A percentile compares a stretch with the other conserved stretches of the same genome.
Conservation (phyloP, 2,329 filamentous ascomycete species). For the Seiridium cupressi region DNA sequence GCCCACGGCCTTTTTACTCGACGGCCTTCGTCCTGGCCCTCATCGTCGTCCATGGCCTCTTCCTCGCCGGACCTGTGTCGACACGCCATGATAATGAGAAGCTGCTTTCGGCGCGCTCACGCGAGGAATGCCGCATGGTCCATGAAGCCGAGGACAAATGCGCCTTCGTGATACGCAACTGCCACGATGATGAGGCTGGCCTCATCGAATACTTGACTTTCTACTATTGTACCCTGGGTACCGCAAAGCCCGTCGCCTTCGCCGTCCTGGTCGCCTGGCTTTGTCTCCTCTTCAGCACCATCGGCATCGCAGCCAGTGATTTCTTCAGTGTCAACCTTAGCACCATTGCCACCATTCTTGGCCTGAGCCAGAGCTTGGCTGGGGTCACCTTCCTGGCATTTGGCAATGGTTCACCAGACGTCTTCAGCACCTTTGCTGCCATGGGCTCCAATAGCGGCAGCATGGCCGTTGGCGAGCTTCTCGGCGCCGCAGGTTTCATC, state of each 20-base stretch:
- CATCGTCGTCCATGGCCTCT: conserved; percentile 43
- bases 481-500: conserved; percentile 94
- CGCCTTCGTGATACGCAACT: conserved; percentile 79
- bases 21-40: conserved; percentile 45
- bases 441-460: conserved; percentile 98
- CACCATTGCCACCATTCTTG: conserved; percentile 84
- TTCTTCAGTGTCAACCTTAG: conserved; percentile 97
- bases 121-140: conserved; percentile 71
- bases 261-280: conserved; percentile 78
- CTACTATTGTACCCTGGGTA: conserved; percentile 79
- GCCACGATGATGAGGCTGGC: conserved; percentile 84
- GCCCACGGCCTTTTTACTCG: conserved; percentile 47
- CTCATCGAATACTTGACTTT: conserved; percentile 84
- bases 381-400: conserved; percentile 96
- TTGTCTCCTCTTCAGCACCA: conserved; percentile 87
- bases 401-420: conserved; percentile 95
- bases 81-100: conserved; percentile 13
- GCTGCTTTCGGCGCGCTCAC: conserved; percentile 18
- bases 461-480: conserved; percentile 90
- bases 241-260: conserved; percentile 76
- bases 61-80: conserved; percentile 20
- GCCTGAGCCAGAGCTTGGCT: conserved; percentile 92
- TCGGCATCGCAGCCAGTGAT: conserved; percentile 95
- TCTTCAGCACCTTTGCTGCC: conserved; percentile 97
- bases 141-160: conserved; percentile 79